A percentile compares a stretch with the other conserved stretches of the same genome.
phyloP scores from a whole-genome alignment of 805 yeast species.

The Yamadazyma phyllophila region DNA sequence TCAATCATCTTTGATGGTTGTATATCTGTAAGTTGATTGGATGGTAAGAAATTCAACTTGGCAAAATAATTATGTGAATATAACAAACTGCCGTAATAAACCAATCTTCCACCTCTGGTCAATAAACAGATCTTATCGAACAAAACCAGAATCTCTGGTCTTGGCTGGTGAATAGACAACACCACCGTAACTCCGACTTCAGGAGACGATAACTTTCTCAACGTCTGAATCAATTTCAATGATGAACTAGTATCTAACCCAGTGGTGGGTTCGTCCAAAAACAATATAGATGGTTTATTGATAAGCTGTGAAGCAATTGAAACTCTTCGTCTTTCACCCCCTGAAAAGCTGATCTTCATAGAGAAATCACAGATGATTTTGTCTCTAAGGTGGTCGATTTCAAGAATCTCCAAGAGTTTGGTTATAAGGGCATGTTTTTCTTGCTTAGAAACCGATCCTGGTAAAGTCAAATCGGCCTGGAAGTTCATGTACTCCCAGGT shows the following conservation, averaged over 20 bases:
- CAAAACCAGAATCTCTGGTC: slow-evolving; percentile 68
- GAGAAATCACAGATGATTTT: slow-evolving; percentile 48
- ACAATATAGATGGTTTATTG: slow-evolving; percentile 71
- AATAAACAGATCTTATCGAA: slow-evolving; percentile 69
- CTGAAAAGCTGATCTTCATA: slow-evolving; percentile 56
- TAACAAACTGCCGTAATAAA: slow-evolving; percentile 43
- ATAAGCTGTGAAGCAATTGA: slow-evolving; percentile 77
- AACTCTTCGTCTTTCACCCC: slow-evolving; percentile 79
- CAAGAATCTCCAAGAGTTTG: slow-evolving; percentile 61
- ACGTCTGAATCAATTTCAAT: slow-evolving; percentile 55
- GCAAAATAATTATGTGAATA: slow-evolving; percentile 52
- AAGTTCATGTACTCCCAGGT: slow-evolving; percentile 66
- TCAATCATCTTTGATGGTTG: slow-evolving; percentile 23
- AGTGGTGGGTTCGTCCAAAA: slow-evolving; percentile 86
- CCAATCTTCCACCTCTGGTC: slow-evolving; percentile 54
- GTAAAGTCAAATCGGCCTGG: slow-evolving; percentile 71
- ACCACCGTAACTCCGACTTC: slow-evolving; percentile 68
- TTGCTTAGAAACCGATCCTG: slow-evolving; percentile 38
- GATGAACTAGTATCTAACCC: slow-evolving; percentile 83
- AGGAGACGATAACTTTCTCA: slow-evolving; percentile 46
- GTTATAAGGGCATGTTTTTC: slow-evolving; percentile 53
- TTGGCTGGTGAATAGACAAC: slow-evolving; percentile 80
- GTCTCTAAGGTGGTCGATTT: slow-evolving; percentile 61
- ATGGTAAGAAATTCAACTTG: slow-evolving; percentile 14
- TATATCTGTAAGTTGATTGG: not conserved